Conservation (phyloP, 371 early-diverging fungal genomes). For the Fennellomyces sp. region DNA sequence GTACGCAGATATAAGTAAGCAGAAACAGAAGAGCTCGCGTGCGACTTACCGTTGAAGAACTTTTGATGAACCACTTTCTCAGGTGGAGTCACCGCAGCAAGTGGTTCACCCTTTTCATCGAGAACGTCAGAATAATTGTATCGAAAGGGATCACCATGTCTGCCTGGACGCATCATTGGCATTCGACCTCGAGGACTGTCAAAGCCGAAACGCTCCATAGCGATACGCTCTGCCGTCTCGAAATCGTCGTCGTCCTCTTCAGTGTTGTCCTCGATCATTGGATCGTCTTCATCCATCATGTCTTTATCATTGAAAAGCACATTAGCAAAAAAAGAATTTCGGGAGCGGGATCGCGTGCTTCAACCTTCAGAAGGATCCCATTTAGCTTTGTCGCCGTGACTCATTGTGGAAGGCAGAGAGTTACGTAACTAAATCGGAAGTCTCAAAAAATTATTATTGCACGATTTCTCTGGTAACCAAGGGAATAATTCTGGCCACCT, state of each 20-base stretch:
- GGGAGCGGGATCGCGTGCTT: too few relatives aligned
- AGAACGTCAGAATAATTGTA: constrained; percentile 9
- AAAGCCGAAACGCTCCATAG: neutral
- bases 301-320: constrained; percentile 2
- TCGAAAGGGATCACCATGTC: neutral
- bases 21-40: neutral
- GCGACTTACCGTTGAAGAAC: constrained; percentile 15
- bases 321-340: too few relatives aligned
- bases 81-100: constrained; percentile 5
- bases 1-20: neutral
- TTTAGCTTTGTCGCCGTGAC: neutral
- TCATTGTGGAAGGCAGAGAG: constrained; percentile 1
- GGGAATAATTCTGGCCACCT: too few relatives aligned
- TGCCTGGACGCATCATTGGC: constrained; percentile 1
- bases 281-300: constrained; percentile 9
- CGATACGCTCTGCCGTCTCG: neutral
- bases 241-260: constrained; percentile 7
- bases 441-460: neutral
- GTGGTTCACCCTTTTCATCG: constrained; percentile 18
- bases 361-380: constrained; percentile 1
- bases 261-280: constrained; percentile 10
- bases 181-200: neutral
- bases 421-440: neutral
- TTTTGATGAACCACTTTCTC: constrained; percentile 20
- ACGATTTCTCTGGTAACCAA: too few relatives aligned